phyloP scores from a whole-genome alignment of 2,329 filamentous ascomycete genomes.

The Pyrenophora seminiperda region DNA sequence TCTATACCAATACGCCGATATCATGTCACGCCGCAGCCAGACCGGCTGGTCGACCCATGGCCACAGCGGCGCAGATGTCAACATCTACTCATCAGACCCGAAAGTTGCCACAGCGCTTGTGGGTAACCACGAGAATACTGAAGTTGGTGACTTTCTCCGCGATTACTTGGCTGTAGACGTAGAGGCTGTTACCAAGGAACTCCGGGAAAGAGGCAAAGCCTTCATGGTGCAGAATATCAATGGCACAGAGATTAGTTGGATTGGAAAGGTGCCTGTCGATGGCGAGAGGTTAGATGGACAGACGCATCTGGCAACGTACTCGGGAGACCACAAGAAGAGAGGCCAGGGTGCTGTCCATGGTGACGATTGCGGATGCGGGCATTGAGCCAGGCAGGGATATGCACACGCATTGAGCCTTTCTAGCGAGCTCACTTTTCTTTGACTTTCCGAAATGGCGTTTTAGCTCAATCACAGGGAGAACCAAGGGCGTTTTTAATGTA shows the following conservation, averaged over 20 bases:
- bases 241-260: slow-evolving; percentile 47
- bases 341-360: slow-evolving; percentile 34
- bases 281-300: slow-evolving; percentile 54
- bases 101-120: slow-evolving; percentile 66
- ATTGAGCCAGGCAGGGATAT: slow-evolving; percentile 12
- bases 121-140: slow-evolving; percentile 94
- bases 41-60: slow-evolving; percentile 95
- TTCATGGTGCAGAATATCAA: slow-evolving; percentile 37
- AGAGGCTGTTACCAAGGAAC: slow-evolving; percentile 74
- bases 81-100: slow-evolving; percentile 84
- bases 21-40: slow-evolving; percentile 85
- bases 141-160: slow-evolving; percentile 81
- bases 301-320: slow-evolving; percentile 50
- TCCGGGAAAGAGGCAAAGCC: slow-evolving; percentile 62
- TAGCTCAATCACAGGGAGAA: no score
- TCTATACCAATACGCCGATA: slow-evolving; percentile 73
- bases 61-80: slow-evolving; percentile 88
- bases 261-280: slow-evolving; percentile 50
- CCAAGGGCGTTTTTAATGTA: no score
- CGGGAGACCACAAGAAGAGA: slow-evolving; percentile 46
- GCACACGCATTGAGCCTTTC: no score
- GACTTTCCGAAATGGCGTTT: no score
- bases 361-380: slow-evolving; percentile 37
- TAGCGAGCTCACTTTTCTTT: no score
- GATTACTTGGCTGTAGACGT: slow-evolving; percentile 82